Base-by-base conservation (phyloP, 192 early-diverging fungal species). In the Backusella macrospora region DNA sequence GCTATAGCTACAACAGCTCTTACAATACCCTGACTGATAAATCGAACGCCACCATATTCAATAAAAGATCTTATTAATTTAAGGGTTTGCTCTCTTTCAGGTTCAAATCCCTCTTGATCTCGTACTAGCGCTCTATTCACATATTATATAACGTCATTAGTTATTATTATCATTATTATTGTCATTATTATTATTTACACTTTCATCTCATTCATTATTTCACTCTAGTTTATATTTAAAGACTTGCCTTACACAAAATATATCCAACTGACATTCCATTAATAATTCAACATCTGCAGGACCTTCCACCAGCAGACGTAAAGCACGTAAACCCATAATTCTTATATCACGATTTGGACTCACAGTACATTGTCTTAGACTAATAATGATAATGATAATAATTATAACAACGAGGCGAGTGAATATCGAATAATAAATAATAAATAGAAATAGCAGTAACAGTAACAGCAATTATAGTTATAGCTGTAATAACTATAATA, bases 21-120 rank as follows among this genome's bases (percentile, higher is more conserved):
- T 44, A 95, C 81, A 26, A 96, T 73, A 16, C 83, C 80, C 62
- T 89, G 87, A 4, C 88, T 83, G 9, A 96, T 69, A 69, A 88
- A 72, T 47, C 84, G 74, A 38, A 83, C 86, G 4, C 90, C 93
- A 3, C 85, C 88, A 23, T 84, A 81, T 12, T 94, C 91, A 18
- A 94, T 76, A 72, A 95, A 89, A 2, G 84, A 80, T 21, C 93
- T 75, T 1, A 95, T 78, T 2, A 95, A 81, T 69, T 93, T 92
- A 5, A 96, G 71, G 0, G 92, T 90, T 65, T 96, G 94, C 70
- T 92, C 92, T 44, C 93, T 78, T 68, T 96, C 94, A 39, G 88
- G 79, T 47, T 95, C 93, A 68, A 86, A 84, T 21, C 79, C 52
- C 68, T 79, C 83, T 43, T 86, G 80, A 62, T 92, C 92, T 46